A percentile compares a stretch with the other conserved stretches of the same genome.
Conservation (phyloP, 495 filamentous ascomycete genomes). For the Xylaria bambusicola region DNA sequence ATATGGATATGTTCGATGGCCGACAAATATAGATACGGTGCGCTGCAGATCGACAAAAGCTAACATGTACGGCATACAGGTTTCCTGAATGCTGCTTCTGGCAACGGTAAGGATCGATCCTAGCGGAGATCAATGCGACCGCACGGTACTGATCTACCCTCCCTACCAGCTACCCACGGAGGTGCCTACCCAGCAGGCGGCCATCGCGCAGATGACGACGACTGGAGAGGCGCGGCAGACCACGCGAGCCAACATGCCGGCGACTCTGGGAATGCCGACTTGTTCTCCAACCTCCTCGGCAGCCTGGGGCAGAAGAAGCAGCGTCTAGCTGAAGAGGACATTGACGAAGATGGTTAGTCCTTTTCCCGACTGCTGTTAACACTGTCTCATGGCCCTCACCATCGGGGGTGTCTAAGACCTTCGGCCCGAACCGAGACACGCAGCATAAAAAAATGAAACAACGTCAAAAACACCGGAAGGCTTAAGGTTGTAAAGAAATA, state of each 20-base stretch:
- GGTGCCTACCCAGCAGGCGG: slow-evolving; percentile 42
- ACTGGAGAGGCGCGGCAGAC: slow-evolving; percentile 52
- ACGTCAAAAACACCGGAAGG: background rate
- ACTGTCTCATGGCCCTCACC: background rate
- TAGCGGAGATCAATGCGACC: background rate
- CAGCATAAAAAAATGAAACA: background rate
- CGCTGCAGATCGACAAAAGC: slow-evolving; percentile 3
- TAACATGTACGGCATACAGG: slow-evolving; percentile 16
- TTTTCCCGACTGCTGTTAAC: background rate
- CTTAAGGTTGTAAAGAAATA: background rate
- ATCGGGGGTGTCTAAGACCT: too few species aligned
- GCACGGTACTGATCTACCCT: background rate
- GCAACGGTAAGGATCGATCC: slow-evolving; percentile 26
- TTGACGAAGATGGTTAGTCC: slow-evolving; percentile 58
- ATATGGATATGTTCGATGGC: too few species aligned
- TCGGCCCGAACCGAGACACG: too few species aligned
- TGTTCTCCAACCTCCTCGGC: slow-evolving; percentile 56
- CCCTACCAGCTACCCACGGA: slow-evolving; percentile 37
- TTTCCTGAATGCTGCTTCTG: slow-evolving; percentile 27
- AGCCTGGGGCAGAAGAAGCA: slow-evolving; percentile 52
- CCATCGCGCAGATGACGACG: slow-evolving; percentile 36
- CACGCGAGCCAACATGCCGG: slow-evolving; percentile 55
- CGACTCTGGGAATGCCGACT: slow-evolving; percentile 43
- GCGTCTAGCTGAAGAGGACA: slow-evolving; percentile 49
- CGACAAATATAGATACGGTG: background rate